Conservation (phyloP, 2,329 filamentous ascomycete genomes). For the Sphaceloma murrayae region DNA sequence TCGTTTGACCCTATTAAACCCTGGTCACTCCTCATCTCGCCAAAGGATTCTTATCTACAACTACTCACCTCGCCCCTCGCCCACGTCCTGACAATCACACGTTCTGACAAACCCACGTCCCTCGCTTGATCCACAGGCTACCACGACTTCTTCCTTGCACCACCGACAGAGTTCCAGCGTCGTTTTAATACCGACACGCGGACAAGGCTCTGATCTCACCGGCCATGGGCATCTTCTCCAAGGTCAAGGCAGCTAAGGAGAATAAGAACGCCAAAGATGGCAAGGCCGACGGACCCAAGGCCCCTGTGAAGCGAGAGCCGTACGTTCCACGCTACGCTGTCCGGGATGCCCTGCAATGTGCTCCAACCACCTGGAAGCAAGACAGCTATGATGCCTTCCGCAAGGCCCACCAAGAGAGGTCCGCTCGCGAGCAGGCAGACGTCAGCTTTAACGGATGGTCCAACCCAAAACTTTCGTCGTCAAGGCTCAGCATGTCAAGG, state of each 20-base stretch:
- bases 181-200: too few relatives aligned
- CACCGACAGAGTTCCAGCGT: too few relatives aligned
- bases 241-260: slow-evolving; percentile 25
- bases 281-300: slow-evolving; percentile 17
- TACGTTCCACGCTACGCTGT: slow-evolving; percentile 26
- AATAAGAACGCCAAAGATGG: slow-evolving; percentile 21
- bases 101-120: too few relatives aligned
- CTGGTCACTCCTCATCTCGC: not conserved
- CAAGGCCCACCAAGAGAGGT: slow-evolving; percentile 14
- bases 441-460: slow-evolving; percentile 5
- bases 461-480: slow-evolving; percentile 13
- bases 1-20: slow-evolving; percentile 11
- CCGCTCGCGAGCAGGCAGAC: slow-evolving; percentile 8
- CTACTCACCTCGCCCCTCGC: not conserved
- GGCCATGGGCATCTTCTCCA: slow-evolving; percentile 29
- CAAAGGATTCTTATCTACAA: slow-evolving; percentile 6
- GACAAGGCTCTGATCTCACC: not conserved
- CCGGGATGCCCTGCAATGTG: slow-evolving; percentile 22
- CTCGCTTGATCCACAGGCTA: too few relatives aligned
- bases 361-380: slow-evolving; percentile 9
- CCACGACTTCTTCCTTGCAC: too few relatives aligned
- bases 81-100: not conserved
- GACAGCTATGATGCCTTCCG: slow-evolving; percentile 14
- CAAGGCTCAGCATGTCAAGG: slow-evolving; percentile 9
- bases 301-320: slow-evolving; percentile 22